phyloP scores from a whole-genome alignment of 1,139 yeast species.

The Debaryomycetaceae sp. region DNA sequence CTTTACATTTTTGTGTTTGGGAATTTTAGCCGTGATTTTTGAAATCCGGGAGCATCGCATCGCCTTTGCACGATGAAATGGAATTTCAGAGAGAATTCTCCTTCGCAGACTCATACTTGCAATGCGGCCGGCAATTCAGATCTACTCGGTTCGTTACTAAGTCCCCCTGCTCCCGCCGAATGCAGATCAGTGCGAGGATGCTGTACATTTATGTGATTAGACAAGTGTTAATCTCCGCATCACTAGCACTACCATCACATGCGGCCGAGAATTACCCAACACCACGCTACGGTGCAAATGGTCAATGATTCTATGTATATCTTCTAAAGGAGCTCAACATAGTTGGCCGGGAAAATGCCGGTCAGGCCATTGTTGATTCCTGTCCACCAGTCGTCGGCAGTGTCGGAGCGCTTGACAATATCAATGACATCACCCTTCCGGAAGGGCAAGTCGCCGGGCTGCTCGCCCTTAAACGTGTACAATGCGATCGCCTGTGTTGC shows the following conservation, averaged over 20 bases:
- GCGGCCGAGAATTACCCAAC: not conserved
- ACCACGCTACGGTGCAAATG: not conserved
- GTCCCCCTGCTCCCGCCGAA: no score
- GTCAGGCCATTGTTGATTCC: constrained; percentile 74
- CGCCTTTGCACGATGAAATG: no score
- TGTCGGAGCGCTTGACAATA: constrained; percentile 72
- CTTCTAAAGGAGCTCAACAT: constrained; percentile 69
- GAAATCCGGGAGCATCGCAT: no score
- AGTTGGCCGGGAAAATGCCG: constrained; percentile 96
- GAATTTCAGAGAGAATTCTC: no score
- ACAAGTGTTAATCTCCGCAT: no score
- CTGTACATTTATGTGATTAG: not conserved
- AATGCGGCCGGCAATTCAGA: no score
- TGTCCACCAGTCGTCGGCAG: constrained; percentile 98
- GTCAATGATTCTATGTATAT: no score
- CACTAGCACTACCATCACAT: not conserved
- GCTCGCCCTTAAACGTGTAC: constrained; percentile 83
- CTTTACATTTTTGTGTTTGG: no score
- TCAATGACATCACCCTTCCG: constrained; percentile 93
- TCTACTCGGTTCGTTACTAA: no score
- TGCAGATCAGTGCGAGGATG: no score
- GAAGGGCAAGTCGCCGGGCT: constrained; percentile 82
- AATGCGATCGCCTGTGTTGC: constrained; percentile 83
- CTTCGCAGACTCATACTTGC: no score
- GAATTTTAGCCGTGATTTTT: no score